Conservation (phyloP, 768 basidiomycete species). For the Clathrus columnatus region DNA sequence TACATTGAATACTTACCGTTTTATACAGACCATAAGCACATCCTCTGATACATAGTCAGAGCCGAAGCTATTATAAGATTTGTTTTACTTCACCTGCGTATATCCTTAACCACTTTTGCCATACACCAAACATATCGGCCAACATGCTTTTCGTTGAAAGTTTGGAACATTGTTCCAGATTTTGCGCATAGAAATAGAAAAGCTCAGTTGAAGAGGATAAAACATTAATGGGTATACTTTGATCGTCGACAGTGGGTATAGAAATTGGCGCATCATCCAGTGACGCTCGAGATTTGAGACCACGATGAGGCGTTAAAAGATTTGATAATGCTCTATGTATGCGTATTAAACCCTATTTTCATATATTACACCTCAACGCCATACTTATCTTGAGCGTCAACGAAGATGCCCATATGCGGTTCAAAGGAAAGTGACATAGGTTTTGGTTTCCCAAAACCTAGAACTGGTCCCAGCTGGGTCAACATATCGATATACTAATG, state of each 20-base stretch:
- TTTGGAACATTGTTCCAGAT: slow-evolving; percentile 88
- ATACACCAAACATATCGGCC: slow-evolving; percentile 70
- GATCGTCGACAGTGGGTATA: slow-evolving; percentile 33
- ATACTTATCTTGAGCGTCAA: slow-evolving; percentile 94
- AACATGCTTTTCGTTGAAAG: slow-evolving; percentile 78
- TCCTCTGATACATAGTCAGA: slow-evolving; percentile 56
- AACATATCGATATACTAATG: slow-evolving; percentile 66
- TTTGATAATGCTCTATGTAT: slow-evolving; percentile 67
- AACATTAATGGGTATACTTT: slow-evolving; percentile 50
- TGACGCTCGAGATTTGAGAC: slow-evolving; percentile 52
- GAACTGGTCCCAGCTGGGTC: slow-evolving; percentile 17
- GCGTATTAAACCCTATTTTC: not conserved
- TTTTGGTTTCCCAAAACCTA: slow-evolving; percentile 43
- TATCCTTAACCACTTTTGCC: slow-evolving; percentile 89
- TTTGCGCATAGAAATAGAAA: slow-evolving; percentile 96
- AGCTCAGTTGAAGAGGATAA: slow-evolving; percentile 91
- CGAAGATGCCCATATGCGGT: slow-evolving; percentile 83
- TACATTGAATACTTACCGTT: slow-evolving; percentile 40
- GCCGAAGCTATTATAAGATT: slow-evolving; percentile 8
- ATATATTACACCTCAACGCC: slow-evolving; percentile 15
- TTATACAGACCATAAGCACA: slow-evolving; percentile 64
- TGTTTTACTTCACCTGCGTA: slow-evolving; percentile 66
- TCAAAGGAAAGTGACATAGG: slow-evolving; percentile 88
- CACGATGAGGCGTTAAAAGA: slow-evolving; percentile 80
- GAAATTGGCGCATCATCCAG: slow-evolving; percentile 44